Base-by-base conservation (phyloP, 257 asterid species). In the Ballota nigra region DNA sequence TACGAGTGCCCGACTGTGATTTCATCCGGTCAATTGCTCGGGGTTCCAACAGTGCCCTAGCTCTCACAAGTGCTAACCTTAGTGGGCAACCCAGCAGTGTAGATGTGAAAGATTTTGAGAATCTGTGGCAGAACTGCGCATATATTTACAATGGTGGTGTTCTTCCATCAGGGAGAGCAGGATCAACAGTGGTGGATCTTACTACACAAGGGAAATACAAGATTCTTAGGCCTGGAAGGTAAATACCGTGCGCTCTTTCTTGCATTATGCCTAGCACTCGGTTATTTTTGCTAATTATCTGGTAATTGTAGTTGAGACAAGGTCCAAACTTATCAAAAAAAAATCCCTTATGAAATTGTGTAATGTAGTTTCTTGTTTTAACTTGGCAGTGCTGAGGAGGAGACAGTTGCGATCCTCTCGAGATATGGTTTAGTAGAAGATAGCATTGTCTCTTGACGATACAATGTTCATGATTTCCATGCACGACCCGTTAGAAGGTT, bases 51-150 rank as follows among this genome's bases (percentile, higher is more conserved):
- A 88, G 96, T 74, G 97, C 97, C 2, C 78, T 94, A 71, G 97
- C 96, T 53, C 96, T 94, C 61, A 94, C 97, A 4, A 94, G 97
- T 36, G 99, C 99, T 28, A 94, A 94, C 82, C 89, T 91, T 68
- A 92, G 92, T 4, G 92, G 97, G 55, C 87, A 81, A 68, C 89
- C 91, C 8, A 94, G 98, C 70, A 91, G 98, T 68, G 92, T 94
- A 52, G 83, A 87, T 75, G 83, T 92, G 68, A 83, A 76, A 69
- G 99, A 94, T 73, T 91, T 94, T 24, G 85, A 87, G 82, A 83
- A 73, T 67, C 93, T 94, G 3, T 91, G 97, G 99, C 78, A 83
- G 52, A 95, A 84, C 41, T 89, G 98, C 70, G 89, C 87, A 40
- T 79, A 76, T 40, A 52, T 94, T 47, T 91, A 89, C 78, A 80